Evolutionary conservation across 768 basidiomycete genomes (phyloP), one percentile per base, ranked within the genome.

Genomic region (Lactifluus echinatus): DNA sequence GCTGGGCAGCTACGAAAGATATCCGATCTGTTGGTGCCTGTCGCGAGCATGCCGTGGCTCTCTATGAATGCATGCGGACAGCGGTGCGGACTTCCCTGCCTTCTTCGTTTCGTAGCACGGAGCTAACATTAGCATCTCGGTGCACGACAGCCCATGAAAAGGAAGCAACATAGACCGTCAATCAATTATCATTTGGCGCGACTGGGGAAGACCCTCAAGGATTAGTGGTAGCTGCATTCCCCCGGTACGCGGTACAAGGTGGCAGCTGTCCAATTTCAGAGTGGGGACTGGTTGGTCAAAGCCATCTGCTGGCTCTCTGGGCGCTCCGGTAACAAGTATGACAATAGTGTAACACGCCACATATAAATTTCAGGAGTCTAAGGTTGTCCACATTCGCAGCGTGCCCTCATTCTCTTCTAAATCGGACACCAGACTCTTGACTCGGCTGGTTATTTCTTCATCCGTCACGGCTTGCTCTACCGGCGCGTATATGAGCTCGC

Each of bases 161-260:
- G 81, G 59, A 89, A 84, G 67, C 70, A 71, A 43, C 88, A 84
- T 50, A 79, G 77, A 67, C 80, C 91, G 33, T 83, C 87, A 33
- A 92, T 94, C 74, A 93, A 94, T 71, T 93, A 90, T 69, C 89
- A 93, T 70, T 81, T 93, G 63, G 84, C 87, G 64, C 81, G 89
- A 69, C 76, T 92, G 61, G 78, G 81, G 60, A 89, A 87, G 68
- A 80, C 76, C 59, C 78, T 83, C 63, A 87, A 87, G 77, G 40
- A 54, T 42, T 55, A 45, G 53, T 10, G 11, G 21, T 15, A 23
- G 15, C 50, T 14, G 5, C n/a, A n/a, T n/a, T n/a, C n/a, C n/a
- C n/a, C n/a, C n/a, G n/a, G n/a, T n/a, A n/a, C 31, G 31, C 31
- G 31, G 31, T 31, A 5, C 31, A n/a, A n/a, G n/a, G n/a, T n/a